Percentiles rank a stretch among this genome's conserved stretches.
phyloP scores from a whole-genome alignment of 1,139 yeast species.

The Magnusiomyces clavatus region DNA sequence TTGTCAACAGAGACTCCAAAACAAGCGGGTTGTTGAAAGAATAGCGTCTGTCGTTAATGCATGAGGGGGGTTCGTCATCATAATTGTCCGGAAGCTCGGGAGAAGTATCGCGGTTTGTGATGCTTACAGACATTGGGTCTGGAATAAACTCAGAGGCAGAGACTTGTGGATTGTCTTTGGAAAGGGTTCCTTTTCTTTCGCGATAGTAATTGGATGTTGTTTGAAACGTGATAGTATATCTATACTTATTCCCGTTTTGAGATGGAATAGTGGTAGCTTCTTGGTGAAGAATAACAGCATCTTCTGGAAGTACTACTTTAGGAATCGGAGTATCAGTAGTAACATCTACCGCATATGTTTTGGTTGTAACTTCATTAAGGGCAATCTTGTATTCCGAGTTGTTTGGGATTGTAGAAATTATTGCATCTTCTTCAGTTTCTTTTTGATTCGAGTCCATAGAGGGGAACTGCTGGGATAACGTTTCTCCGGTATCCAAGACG shows the following conservation, averaged over 20 bases:
- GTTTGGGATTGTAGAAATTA: conserved; percentile 22
- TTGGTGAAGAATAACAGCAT: conserved; percentile 21
- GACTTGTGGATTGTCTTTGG: not conserved
- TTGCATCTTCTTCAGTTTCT: conserved; percentile 21
- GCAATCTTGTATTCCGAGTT: conserved; percentile 25
- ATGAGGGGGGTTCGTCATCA: conserved; percentile 11
- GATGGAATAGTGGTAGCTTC: conserved; percentile 14
- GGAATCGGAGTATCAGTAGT: conserved; percentile 15
- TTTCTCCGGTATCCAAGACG: conserved; percentile 29
- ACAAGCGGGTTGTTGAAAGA: conserved; percentile 4
- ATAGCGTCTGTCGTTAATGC: conserved; percentile 5
- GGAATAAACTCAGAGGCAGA: conserved; percentile 3
- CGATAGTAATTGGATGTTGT: conserved; percentile 18
- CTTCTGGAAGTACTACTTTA: conserved; percentile 19
- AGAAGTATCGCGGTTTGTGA: not conserved
- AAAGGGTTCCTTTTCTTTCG: conserved; percentile 19
- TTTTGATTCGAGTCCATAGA: conserved; percentile 9
- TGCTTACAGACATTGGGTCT: conserved; percentile 4
- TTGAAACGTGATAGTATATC: conserved; percentile 20
- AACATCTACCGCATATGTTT: conserved; percentile 21
- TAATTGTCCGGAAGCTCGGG: conserved; percentile 4
- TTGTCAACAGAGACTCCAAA: conserved; percentile 2
- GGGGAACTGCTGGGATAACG: conserved; percentile 26
- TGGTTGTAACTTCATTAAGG: conserved; percentile 20
- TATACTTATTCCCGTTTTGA: conserved; percentile 13